Conservation (phyloP, 192 early-diverging fungal species). For the Backusella circina region DNA sequence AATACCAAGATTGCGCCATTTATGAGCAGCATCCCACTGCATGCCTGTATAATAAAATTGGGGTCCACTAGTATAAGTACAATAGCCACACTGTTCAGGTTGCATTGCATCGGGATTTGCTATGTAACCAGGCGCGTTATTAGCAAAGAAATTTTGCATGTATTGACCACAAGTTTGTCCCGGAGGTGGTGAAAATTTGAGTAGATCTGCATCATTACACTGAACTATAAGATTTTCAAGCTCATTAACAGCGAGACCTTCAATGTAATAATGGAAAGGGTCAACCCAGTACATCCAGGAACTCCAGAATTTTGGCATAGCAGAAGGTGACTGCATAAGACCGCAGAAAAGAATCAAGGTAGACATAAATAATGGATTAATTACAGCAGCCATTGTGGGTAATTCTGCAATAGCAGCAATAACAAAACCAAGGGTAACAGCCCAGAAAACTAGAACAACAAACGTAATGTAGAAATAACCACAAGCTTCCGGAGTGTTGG, state of each 20-base stretch:
- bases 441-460: conserved; percentile 58
- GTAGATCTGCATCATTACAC: conserved; percentile 53
- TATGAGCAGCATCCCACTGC: conserved; percentile 52
- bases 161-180: conserved; percentile 63
- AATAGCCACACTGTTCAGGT: conserved; percentile 60
- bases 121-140: not conserved
- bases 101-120: conserved; percentile 14
- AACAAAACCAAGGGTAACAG: conserved; percentile 66
- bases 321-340: conserved; percentile 55
- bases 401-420: conserved; percentile 64
- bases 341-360: conserved; percentile 69
- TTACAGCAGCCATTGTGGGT: conserved; percentile 51
- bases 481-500: conserved; percentile 37
- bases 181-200: conserved; percentile 48
- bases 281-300: conserved; percentile 65
- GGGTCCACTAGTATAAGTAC: conserved; percentile 51
- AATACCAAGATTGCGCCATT: conserved; percentile 72
- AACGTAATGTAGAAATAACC: conserved; percentile 65
- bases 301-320: conserved; percentile 68
- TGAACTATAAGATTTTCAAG: conserved; percentile 44
- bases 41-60: conserved; percentile 48
- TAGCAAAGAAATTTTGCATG: conserved; percentile 12
- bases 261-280: conserved; percentile 65
- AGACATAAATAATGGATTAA: conserved; percentile 67
- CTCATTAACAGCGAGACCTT: conserved; percentile 60